These are phyloP conservation scores for Paxillus ammoniavirescens DNA, from an alignment of 768 basidiomycete genomes.

Conservation along the genomic window DNA sequence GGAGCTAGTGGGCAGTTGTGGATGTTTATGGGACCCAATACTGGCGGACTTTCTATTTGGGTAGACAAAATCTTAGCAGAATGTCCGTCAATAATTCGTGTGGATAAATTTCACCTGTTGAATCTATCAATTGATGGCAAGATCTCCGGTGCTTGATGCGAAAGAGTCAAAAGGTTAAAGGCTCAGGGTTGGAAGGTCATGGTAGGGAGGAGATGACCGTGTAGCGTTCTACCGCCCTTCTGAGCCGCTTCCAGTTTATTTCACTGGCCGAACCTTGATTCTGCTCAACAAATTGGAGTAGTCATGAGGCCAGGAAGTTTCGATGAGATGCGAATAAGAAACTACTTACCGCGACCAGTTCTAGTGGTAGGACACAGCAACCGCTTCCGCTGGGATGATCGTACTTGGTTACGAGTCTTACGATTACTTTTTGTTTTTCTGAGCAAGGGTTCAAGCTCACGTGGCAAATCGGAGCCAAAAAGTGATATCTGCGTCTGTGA, in stretches of 20 bases:
- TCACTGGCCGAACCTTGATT: background rate
- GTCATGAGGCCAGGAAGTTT: background rate
- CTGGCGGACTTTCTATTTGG: slow-evolving; percentile 17
- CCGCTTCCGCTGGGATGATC: slow-evolving; percentile 2
- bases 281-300: background rate
- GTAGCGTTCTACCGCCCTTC: background rate
- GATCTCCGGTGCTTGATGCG: slow-evolving; percentile 1
- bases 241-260: background rate
- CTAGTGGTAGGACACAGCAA: background rate
- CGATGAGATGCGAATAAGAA: background rate
- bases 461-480: slow-evolving; percentile 3
- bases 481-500: background rate
- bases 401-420: background rate
- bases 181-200: background rate
- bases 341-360: background rate
- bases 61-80: slow-evolving; percentile 2
- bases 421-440: background rate
- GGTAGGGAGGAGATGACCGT: background rate
- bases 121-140: slow-evolving; percentile 1
- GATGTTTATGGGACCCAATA: slow-evolving; percentile 12
- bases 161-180: slow-evolving; percentile 5
- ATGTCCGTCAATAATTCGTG: slow-evolving; percentile 2
- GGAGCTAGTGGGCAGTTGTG: slow-evolving; percentile 7
- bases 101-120: background rate
- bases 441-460: slow-evolving; percentile 4